Evolutionary conservation across 2,329 filamentous ascomycete species (phyloP).

Genomic region (Coniochaeta pulveracea): DNA sequence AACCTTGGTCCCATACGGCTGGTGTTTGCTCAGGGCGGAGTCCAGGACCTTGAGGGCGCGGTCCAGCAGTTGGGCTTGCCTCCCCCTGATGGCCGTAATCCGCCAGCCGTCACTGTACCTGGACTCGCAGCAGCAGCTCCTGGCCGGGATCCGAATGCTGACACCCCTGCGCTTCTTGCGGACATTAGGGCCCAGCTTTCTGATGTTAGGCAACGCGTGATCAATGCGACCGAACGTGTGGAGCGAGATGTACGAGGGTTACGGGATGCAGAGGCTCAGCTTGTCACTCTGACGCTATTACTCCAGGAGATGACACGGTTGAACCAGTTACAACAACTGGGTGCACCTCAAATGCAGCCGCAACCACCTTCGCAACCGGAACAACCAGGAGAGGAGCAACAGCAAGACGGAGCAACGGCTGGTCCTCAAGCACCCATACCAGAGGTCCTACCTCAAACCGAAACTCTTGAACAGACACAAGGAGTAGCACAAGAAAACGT

Average conservation of each 20-base stretch:
- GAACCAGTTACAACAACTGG: slow-evolving; percentile 29
- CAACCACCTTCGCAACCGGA: too few species aligned
- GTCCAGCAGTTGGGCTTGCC: slow-evolving; percentile 49
- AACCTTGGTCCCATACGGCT: slow-evolving; percentile 61
- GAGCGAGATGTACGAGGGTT: slow-evolving; percentile 54
- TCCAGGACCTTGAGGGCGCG: slow-evolving; percentile 53
- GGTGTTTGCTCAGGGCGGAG: slow-evolving; percentile 62
- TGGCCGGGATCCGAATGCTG: slow-evolving; percentile 9
- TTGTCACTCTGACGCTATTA: slow-evolving; percentile 56
- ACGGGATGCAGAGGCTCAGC: slow-evolving; percentile 53
- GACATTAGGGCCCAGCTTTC: slow-evolving; percentile 49
- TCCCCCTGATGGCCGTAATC: slow-evolving; percentile 17
- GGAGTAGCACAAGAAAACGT: too few species aligned
- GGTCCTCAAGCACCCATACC: background rate
- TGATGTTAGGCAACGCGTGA: slow-evolving; percentile 55
- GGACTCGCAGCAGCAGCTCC: slow-evolving; percentile 8
- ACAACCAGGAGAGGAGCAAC: background rate
- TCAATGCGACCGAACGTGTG: slow-evolving; percentile 46
- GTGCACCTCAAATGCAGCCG: too few species aligned
- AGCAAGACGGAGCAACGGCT: background rate
- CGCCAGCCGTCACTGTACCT: slow-evolving; percentile 8
- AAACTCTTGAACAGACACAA: too few species aligned
- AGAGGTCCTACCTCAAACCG: too few species aligned
- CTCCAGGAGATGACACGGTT: slow-evolving; percentile 57
- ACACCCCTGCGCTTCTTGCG: slow-evolving; percentile 13